Base-by-base conservation (phyloP, 345 rosid species). In the Brassica cretica region DNA sequence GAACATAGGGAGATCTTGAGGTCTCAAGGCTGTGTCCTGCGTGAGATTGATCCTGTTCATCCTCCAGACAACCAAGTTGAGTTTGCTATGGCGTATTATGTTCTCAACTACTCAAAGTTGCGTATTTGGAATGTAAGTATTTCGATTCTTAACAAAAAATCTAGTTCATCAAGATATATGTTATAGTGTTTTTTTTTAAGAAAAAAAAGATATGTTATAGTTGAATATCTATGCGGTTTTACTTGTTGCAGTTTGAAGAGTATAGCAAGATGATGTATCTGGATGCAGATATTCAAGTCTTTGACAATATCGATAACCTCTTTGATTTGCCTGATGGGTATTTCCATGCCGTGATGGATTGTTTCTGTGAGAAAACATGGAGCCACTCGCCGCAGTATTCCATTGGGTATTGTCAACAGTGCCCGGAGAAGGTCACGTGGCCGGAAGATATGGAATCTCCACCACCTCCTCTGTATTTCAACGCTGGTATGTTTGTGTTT, bases 281-380 rank as follows among this genome's bases (percentile, higher is more conserved):
- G 70, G 97, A 90, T 46, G 97, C 91, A 3, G 97, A 92, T 59
- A 92, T 92, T 44, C 92, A 92, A 85, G 96, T 90, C 11, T 92
- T 68, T 55, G 92, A 88, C 3, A 92, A 88, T 73, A 85, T 90
- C 14, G 97, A 92, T 84, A 75, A 87, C 60, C 88, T 92, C 18
- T 88, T 92, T 2, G 93, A 90, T 72, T 19, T 75, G 21, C 77
- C 85, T 8, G 92, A 86, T 27, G 93, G 94, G 15, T 80, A 85
- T 72, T 85, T 92, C 74, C 85, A 93, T 3, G 94, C 90, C 4
- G 94, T 83, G 27, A 89, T 84, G 94, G 96, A 90, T 79, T 93
- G 97, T 79, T 89, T 83, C 84, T 90, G 93, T 30, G 94, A 90
- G 93, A 82, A 86, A 70, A 83, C 86, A 5, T 93, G 97, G 97